Percentiles rank a stretch among this genome's conserved stretches.
Conservation (phyloP, 2,329 filamentous ascomycete genomes). For the Xylaria sp. region DNA sequence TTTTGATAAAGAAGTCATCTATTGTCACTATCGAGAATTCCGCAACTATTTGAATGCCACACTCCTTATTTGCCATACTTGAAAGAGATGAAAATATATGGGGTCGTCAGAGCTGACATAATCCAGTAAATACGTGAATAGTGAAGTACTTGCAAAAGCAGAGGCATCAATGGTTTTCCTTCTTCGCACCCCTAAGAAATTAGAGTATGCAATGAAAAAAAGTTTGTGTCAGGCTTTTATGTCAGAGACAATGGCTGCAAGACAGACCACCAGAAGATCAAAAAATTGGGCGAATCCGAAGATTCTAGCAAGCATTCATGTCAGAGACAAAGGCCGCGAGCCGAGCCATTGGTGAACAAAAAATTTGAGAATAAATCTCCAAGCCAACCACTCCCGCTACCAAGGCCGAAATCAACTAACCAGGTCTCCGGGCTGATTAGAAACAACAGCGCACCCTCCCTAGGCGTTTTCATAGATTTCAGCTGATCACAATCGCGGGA, state of each 20-base stretch:
- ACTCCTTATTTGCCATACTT: too few species aligned
- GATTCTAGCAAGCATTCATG: constrained; percentile 25
- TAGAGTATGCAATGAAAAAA: constrained; percentile 32
- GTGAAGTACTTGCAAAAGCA: not conserved
- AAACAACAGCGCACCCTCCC: constrained; percentile 29
- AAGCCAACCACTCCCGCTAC: constrained; percentile 20
- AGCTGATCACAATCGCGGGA: constrained; percentile 22
- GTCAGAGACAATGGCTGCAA: constrained; percentile 28
- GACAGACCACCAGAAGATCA: constrained; percentile 12
- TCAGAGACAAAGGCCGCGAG: constrained; percentile 25
- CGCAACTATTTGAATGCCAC: too few species aligned
- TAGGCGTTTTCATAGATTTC: constrained; percentile 25
- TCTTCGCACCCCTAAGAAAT: constrained; percentile 26
- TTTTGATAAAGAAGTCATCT: too few species aligned
- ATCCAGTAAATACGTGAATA: too few species aligned
- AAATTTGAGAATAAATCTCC: constrained; percentile 17
- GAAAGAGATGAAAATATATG: too few species aligned
- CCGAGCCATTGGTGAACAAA: constrained; percentile 13
- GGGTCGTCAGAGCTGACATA: too few species aligned
- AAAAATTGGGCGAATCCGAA: constrained; percentile 26
- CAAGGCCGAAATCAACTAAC: constrained; percentile 22
- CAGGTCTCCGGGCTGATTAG: constrained; percentile 14
- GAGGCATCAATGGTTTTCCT: constrained; percentile 1
- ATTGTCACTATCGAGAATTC: too few species aligned
- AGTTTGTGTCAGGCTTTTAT: constrained; percentile 24